Base-by-base conservation (phyloP, 805 yeast genomes). In the Ogataea allantospora region DNA sequence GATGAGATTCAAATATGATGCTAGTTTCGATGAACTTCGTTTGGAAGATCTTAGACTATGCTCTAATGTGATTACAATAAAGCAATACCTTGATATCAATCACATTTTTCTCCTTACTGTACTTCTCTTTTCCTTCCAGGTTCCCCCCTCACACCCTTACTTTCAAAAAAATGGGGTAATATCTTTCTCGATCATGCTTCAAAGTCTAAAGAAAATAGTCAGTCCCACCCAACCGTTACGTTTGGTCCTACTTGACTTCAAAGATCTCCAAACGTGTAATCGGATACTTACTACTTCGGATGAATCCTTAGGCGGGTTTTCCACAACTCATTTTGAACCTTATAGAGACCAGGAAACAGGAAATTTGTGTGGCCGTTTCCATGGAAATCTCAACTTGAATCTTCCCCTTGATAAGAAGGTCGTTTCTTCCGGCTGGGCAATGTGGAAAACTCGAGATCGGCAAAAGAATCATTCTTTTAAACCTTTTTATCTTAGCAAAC, bases 371-470 rank as follows among this genome's bases (percentile, higher is more conserved):
- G 95, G 82, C 1, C 72, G 75, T 42, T 82, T 86, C 63, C 78
- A 77, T 55, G 95, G 95, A 5, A 78, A 78, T 33, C 57, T 79
- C 41, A 78, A 75, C 47, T 71, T 81, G 43, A 85, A 82, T 47
- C 71, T 83, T 23, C 93, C 86, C 10, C 47, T 70, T 14, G 68
- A 78, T 33, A 85, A 87, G 1, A 80, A 79, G 34, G 74, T 84
- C 15, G 70, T 74, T 12, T 67, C 78, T 43, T 73, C 82, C 13
- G 86, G 86, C 1, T 79, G 79, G 66, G 86, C 95, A 24, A 85
- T 87, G 95, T 85, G 83, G 62, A 72, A 95, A 45, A 86, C 95
- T 0, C 73, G 67, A 48, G 86, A 84, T 53, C 76, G 75, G 57
- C 68, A 70, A 46, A 71, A 53, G 27, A 16, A 30, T 2, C 58